Base-by-base conservation (phyloP, 2,329 filamentous ascomycete genomes). In the Alternaria sp. region DNA sequence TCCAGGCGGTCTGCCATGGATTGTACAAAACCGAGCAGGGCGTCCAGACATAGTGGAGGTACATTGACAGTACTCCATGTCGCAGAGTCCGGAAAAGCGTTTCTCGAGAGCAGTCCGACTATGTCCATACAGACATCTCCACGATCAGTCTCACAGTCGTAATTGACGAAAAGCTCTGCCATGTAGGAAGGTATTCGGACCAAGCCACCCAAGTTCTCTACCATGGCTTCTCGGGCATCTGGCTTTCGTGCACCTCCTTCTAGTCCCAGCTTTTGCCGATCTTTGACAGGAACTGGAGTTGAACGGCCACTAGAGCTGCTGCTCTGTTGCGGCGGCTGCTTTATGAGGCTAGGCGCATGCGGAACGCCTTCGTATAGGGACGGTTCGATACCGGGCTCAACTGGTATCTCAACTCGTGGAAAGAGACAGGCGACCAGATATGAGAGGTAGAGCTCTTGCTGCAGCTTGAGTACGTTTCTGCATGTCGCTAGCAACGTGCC, bases 41-140 rank as follows among this genome's bases (percentile, higher is more conserved):
- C 93, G 79, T 99, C 95, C 23, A 99, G 83, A 71, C 95, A 99
- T 3, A 99, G 81, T 0, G 95, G 95, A 14, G 95, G 95, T 1
- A 99, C 96, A 73, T 96, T 99, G 5, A 94, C 97, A 10, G 95
- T 99, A 76, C 96, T 99, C 95, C 95, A 99, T 5, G 93, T 97
- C 5, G 94, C 95, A 8, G 95, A 97, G 76, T 99, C 95, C 0
- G 95, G 96, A 65, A 99, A 90, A 2, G 95, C 95, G 75, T 97
- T 99, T 58, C 95, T 87, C 21, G 95, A 94, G 14, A 99, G 82
- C 33, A 99, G 84, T 0, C 95, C 94, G 60, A 99, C 88, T 85
- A 98, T 90, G 72, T 99, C 96, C 80, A 97, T 91, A 72, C 95
- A 99, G 5, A 99, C 81, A 79, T 99, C 95, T 51, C 89, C 89